Evolutionary conservation across 2,329 filamentous ascomycete species (phyloP).

Genomic region (Xylaria sp.): DNA sequence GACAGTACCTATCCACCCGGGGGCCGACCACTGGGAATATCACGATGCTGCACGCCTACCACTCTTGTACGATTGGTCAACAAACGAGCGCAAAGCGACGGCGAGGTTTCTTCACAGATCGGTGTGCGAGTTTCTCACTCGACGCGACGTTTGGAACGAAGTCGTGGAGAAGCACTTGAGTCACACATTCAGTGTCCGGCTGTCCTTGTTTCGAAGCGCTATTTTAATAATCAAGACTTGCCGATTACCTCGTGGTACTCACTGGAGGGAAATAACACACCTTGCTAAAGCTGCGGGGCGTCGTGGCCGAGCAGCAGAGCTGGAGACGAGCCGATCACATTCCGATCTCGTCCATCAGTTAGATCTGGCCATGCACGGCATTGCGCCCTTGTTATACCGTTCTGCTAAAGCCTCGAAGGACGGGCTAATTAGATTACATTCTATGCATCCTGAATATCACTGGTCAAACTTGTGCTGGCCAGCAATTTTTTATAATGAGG

Average conservation of each 20-base stretch:
- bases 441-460: neutral
- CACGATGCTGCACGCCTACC: too few species aligned
- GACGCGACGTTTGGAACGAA: neutral
- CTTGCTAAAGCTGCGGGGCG: neutral
- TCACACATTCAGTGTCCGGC: neutral
- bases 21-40: too few species aligned
- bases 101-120: constrained; percentile 29
- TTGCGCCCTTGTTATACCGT: neutral
- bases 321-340: neutral
- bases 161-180: neutral
- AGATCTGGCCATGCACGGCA: constrained; percentile 13
- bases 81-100: neutral
- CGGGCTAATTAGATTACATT: neutral
- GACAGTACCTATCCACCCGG: neutral
- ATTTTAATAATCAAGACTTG: constrained; percentile 23
- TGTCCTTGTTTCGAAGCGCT: constrained; percentile 17
- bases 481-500: neutral
- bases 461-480: constrained; percentile 10
- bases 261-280: neutral
- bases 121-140: constrained; percentile 29
- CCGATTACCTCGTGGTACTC: neutral
- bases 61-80: neutral
- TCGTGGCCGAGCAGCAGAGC: neutral
- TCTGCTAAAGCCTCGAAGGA: neutral
- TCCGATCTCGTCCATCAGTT: constrained; percentile 11